Evolutionary conservation across 805 yeast genomes (phyloP).

Genomic region (Cyberlindnera misumaiensis): DNA sequence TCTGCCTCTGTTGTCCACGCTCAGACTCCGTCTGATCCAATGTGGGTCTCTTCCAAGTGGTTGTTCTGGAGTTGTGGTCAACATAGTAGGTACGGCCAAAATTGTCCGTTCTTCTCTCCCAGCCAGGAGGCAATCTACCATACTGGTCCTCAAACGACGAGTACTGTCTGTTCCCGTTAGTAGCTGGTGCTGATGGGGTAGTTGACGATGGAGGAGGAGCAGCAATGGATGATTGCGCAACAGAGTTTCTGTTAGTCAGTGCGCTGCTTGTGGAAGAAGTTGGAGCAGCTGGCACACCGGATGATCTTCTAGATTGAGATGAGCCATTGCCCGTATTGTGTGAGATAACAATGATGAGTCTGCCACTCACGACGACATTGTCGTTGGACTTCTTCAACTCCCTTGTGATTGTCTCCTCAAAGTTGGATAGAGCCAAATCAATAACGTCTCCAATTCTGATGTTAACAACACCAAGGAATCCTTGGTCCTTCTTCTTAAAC

Average conservation of each 20-base stretch:
- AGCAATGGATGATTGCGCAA: constrained; percentile 13
- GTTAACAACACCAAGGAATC: constrained; percentile 94
- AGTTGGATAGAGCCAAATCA: constrained; percentile 43
- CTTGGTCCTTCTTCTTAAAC: constrained; percentile 97
- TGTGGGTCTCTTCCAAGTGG: constrained; percentile 98
- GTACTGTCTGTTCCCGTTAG: constrained; percentile 46
- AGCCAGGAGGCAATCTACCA: constrained; percentile 95
- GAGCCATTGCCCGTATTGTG: constrained; percentile 27
- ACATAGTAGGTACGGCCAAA: constrained; percentile 97
- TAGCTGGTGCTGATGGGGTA: constrained; percentile 7
- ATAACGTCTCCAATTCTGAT: constrained; percentile 84
- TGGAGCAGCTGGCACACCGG: constrained; percentile 6
- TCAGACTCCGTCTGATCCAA: constrained; percentile 70
- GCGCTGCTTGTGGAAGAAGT: constrained; percentile 13
- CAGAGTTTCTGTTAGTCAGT: constrained; percentile 14
- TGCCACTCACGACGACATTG: constrained; percentile 87
- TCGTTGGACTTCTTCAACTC: constrained; percentile 90
- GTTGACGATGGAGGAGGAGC: constrained; percentile 22
- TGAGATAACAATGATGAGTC: constrained; percentile 71
- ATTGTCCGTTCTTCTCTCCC: constrained; percentile 98
- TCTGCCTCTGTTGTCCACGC: constrained; percentile 50
- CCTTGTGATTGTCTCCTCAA: constrained; percentile 85
- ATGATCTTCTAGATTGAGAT: constrained; percentile 11
- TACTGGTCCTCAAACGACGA: constrained; percentile 95
- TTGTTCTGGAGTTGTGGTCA: constrained; percentile 94